Percentiles rank a stretch among this genome's conserved stretches.
phyloP scores from a whole-genome alignment of 169 alveolate species.

The Besnoitia besnoiti region DNA sequence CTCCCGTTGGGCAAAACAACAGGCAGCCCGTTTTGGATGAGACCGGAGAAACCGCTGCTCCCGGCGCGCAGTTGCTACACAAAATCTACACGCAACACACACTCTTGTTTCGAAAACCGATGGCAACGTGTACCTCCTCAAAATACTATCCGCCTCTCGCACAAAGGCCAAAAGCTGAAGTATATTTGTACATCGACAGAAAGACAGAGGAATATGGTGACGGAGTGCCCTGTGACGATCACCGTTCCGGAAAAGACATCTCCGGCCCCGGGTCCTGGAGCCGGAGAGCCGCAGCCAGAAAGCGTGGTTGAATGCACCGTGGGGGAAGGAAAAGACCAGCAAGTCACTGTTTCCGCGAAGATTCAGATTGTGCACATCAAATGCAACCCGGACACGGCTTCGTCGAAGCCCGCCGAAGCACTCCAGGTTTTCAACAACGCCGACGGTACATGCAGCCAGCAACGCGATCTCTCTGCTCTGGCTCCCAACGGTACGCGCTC shows the following conservation, averaged over 20 bases:
- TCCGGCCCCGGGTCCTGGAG: neutral
- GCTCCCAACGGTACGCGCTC: slow-evolving; percentile 11
- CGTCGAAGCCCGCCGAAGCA: neutral
- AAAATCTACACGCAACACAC: no score
- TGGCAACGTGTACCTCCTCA: no score
- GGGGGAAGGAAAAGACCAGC: neutral
- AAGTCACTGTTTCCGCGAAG: neutral
- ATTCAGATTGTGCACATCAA: neutral
- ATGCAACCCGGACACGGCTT: neutral
- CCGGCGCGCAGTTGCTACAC: no score
- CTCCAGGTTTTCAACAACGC: neutral
- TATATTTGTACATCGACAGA: neutral
- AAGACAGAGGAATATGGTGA: neutral
- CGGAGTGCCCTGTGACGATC: neutral
- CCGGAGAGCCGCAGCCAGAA: neutral
- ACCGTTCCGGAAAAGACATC: neutral
- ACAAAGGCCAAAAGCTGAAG: no score
- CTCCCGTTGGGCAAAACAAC: no score
- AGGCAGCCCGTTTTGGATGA: no score
- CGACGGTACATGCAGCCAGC: neutral
- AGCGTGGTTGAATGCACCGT: neutral
- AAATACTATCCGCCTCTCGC: no score
- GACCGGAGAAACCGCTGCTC: no score
- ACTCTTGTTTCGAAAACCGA: no score
- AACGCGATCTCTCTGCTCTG: neutral